Conservation (phyloP, 2,329 filamentous ascomycete species). For the Apiospora phragmitis region DNA sequence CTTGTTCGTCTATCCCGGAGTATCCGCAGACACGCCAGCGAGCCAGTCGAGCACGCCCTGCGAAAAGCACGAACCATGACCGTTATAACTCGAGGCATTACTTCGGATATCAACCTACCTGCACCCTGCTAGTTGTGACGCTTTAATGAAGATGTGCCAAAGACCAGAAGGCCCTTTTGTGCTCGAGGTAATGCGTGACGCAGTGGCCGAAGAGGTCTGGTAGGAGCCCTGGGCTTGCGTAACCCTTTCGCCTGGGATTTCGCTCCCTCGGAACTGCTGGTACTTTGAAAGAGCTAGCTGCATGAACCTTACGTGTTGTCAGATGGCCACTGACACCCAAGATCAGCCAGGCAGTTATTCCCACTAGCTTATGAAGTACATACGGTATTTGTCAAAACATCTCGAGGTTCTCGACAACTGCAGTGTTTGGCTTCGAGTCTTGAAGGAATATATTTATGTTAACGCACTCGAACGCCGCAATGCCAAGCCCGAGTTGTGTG, state of each 20-base stretch:
- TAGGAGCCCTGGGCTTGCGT: neutral
- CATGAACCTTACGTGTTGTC: neutral
- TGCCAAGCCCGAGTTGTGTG: neutral
- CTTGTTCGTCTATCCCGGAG: conserved; percentile 1
- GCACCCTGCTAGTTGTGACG: neutral
- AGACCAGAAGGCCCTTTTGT: neutral
- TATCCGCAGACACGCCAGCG: neutral
- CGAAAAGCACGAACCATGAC: neutral
- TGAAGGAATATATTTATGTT: neutral
- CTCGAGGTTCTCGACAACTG: neutral
- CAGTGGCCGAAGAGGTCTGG: neutral
- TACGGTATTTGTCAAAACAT: neutral
- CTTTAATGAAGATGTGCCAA: neutral
- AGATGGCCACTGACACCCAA: neutral
- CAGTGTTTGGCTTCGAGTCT: neutral
- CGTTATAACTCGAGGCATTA: neutral
- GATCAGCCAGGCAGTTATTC: neutral
- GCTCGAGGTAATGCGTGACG: neutral
- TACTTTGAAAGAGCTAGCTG: too few species aligned
- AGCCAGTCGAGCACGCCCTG: neutral
- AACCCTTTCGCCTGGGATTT: neutral
- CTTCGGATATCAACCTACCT: neutral
- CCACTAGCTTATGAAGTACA: neutral
- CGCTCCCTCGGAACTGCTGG: neutral
- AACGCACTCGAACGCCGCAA: neutral